Percentiles rank a stretch among this genome's conserved stretches.
These are phyloP conservation scores for Cladosporium sp. DNA, from an alignment of 2,329 filamentous ascomycete genomes.

Conservation along the genomic window DNA sequence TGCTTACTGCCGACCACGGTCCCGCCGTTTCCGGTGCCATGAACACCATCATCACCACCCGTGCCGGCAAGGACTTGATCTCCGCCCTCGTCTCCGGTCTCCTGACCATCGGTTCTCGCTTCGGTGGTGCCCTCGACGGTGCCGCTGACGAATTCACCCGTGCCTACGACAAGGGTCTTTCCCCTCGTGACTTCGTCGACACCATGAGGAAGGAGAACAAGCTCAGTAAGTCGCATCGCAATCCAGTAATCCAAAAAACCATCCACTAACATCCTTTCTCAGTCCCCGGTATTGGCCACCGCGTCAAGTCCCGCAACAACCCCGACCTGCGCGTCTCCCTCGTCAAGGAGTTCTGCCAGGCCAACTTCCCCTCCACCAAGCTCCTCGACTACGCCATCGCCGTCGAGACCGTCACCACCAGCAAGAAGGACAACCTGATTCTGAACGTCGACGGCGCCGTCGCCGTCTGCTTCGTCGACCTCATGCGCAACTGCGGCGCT, in stretches of 20 bases:
- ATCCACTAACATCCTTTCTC: slow-evolving; percentile 25
- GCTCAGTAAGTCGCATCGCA: slow-evolving; percentile 61
- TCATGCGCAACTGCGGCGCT: slow-evolving; percentile 95
- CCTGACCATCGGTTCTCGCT: slow-evolving; percentile 94
- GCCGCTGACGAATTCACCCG: slow-evolving; percentile 98
- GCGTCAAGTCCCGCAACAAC: slow-evolving; percentile 99
- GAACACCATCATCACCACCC: slow-evolving; percentile 99
- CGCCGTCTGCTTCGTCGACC: slow-evolving; percentile 97
- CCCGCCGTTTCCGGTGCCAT: slow-evolving; percentile 98
- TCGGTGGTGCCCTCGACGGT: slow-evolving; percentile 96
- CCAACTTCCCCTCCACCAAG: slow-evolving; percentile 97
- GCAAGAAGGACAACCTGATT: slow-evolving; percentile 99
- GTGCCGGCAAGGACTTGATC: slow-evolving; percentile 98
- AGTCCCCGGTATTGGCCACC: slow-evolving; percentile 97
- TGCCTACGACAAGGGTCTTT: slow-evolving; percentile 96
- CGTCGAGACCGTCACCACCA: slow-evolving; percentile 96
- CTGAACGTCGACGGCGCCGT: slow-evolving; percentile 98
- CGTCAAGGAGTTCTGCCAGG: slow-evolving; percentile 97
- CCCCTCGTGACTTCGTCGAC: slow-evolving; percentile 98
- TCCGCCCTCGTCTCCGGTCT: slow-evolving; percentile 93
- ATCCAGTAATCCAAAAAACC: background rate
- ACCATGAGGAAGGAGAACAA: slow-evolving; percentile 99
- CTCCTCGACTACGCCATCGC: slow-evolving; percentile 98
- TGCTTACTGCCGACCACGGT: slow-evolving; percentile 99
- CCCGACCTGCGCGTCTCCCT: slow-evolving; percentile 99